These are phyloP conservation scores for Anthracocystis setariae DNA, from an alignment of 1,284 basidiomycete genomes.

Conservation along the genomic window DNA sequence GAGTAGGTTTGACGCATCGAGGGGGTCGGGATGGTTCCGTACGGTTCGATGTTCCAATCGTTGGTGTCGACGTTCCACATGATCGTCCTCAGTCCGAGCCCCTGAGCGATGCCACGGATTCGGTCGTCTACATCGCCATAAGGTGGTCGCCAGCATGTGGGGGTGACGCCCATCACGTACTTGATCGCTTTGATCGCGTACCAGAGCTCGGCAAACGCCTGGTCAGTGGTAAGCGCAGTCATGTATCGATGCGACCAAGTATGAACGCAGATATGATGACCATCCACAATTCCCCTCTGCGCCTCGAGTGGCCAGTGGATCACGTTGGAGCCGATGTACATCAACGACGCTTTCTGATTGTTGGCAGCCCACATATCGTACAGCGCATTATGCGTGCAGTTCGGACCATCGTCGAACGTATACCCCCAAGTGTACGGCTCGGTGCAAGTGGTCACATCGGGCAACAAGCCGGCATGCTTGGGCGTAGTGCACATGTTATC, in stretches of 20 bases:
- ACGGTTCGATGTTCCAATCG: conserved; percentile 68
- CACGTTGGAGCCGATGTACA: conserved; percentile 71
- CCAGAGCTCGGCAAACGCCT: conserved; percentile 72
- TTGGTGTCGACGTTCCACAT: conserved; percentile 70
- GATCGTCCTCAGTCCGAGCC: conserved; percentile 70
- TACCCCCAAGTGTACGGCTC: conserved; percentile 71
- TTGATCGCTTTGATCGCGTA: conserved; percentile 71
- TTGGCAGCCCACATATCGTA: conserved; percentile 70
- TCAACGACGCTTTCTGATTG: conserved; percentile 71
- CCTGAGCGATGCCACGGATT: conserved; percentile 70
- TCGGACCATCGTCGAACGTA: conserved; percentile 70
- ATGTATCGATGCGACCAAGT: conserved; percentile 70
- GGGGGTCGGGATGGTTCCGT: conserved; percentile 59
- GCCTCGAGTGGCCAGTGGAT: conserved; percentile 72
- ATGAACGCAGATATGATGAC: conserved; percentile 54
- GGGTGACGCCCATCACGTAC: conserved; percentile 70
- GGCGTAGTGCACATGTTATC: conserved; percentile 58
- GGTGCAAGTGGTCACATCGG: conserved; percentile 68
- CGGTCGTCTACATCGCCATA: conserved; percentile 72
- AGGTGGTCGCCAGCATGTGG: conserved; percentile 70
- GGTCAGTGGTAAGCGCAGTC: conserved; percentile 70
- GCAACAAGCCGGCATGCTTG: conserved; percentile 47
- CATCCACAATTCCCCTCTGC: conserved; percentile 67
- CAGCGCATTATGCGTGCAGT: conserved; percentile 70
- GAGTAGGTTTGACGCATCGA: conserved; percentile 69